A percentile compares a stretch with the other conserved stretches of the same genome.
phyloP scores from a whole-genome alignment of 345 rosid species.

The Citrus mangshanensis region DNA sequence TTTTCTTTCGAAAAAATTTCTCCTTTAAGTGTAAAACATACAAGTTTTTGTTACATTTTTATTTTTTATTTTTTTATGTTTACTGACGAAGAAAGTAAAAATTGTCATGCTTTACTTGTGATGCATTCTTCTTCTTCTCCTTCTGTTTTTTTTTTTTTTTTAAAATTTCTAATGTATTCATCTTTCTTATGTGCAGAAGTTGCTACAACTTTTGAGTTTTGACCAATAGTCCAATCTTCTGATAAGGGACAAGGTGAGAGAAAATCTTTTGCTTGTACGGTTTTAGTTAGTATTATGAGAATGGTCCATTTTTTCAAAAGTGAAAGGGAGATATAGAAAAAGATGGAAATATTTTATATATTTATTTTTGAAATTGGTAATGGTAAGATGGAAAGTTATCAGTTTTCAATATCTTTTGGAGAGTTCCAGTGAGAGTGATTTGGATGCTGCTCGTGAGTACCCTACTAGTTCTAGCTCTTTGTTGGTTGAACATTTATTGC shows the following conservation, averaged over 20 bases:
- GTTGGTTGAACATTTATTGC: conserved; percentile 59
- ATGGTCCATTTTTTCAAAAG: neutral
- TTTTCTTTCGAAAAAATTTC: conserved; percentile 23
- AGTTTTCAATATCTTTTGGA: conserved; percentile 30
- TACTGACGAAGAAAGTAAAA: conserved; percentile 19
- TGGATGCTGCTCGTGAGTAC: conserved; percentile 65
- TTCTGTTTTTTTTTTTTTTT: conserved; percentile 14
- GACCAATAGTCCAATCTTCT: conserved; percentile 32
- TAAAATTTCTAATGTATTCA: neutral
- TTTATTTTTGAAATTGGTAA: conserved; percentile 20
- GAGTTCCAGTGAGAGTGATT: conserved; percentile 36
- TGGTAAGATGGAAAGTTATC: conserved; percentile 20
- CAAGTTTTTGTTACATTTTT: conserved; percentile 1
- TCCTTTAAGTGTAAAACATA: conserved; percentile 10
- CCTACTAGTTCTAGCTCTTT: conserved; percentile 49
- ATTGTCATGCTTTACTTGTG: conserved; percentile 53
- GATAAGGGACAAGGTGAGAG: conserved; percentile 35
- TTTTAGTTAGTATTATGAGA: neutral
- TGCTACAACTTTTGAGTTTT: conserved; percentile 27
- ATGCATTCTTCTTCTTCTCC: conserved; percentile 8
- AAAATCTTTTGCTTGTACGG: conserved; percentile 18
- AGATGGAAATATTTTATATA: neutral
- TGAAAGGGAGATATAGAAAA: neutral
- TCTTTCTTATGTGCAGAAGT: conserved; percentile 31
- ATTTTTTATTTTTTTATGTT: conserved; percentile 7